Evolutionary conservation across 331 rosid species (phyloP), one percentile per base, ranked within the genome.

Genomic region (Cydonia oblonga): DNA sequence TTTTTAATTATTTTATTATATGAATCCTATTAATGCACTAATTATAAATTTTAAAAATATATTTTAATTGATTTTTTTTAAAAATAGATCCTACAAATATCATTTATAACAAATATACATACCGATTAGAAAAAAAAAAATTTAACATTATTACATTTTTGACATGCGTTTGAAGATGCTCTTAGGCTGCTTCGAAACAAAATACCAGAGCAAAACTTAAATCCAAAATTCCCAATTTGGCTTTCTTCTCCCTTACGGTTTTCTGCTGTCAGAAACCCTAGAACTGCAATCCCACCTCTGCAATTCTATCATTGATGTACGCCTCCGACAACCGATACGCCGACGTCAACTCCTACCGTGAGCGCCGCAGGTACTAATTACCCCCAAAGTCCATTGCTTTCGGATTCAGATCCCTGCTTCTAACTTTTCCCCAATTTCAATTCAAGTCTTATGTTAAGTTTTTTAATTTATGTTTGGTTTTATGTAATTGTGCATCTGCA

Each of bases 331-430:
- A 74, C 57, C 74, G 98, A 52, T 84, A 85, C 77, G 60, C 85
- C 54, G 96, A 91, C 68, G 69, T 92, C 9, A 66, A 78, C 71
- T 91, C 98, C 66, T 93, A 86, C 60, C 93, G 97, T 44, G 86
- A 85, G 65, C 98, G 92, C 66, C 92, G 91, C 73, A 87, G 96
- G 98, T 93, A 69, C 61, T 46, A 46, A 46, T 2, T 46, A 15
- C 53, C 54, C 65, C 6, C 14, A 2, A 24, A 3, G 5, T 22
- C 28, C 5, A 70, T 40, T 56, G 7, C n/a, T 15, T 46, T 76
- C 20, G 18, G 6, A 19, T 60, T 49, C 23, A 59, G 75, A 46
- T 14, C 22, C 19, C 5, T 8, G 0, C 22, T 58, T 72, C 35
- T n/a, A 46, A 7, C 22, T 40, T 68, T 29, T 20, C 7, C 28